phyloP scores from a whole-genome alignment of 2,329 filamentous ascomycete genomes.

The Fusarium nisikadoi region DNA sequence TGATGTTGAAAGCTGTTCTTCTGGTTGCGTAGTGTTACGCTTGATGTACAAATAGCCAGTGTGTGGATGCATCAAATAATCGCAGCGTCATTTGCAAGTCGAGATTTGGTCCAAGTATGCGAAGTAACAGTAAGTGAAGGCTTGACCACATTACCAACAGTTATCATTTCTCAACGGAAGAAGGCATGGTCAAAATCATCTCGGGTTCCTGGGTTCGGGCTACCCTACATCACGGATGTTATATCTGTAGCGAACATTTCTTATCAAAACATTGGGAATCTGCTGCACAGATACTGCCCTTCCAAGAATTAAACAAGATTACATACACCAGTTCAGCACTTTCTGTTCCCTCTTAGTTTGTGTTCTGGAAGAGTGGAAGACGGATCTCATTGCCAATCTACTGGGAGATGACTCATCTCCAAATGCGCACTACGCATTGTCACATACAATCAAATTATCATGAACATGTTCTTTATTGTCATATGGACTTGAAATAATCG shows the following conservation, averaged over 20 bases:
- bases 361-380: background rate
- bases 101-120: background rate
- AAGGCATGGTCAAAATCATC: background rate
- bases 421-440: fast-evolving
- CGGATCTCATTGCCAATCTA: fast-evolving
- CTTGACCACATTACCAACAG: too few relatives aligned
- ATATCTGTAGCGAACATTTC: background rate
- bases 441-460: background rate
- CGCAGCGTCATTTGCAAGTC: background rate
- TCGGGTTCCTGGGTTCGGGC: fast-evolving
- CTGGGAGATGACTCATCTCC: fast-evolving
- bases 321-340: background rate
- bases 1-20: background rate
- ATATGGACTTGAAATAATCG: background rate
- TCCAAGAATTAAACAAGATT: fast-evolving
- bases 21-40: background rate
- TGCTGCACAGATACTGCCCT: fast-evolving
- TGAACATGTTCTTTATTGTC: background rate
- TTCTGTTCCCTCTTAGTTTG: fast-evolving
- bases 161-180: background rate
- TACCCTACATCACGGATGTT: background rate
- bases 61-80: background rate
- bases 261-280: fast-evolving
- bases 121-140: background rate
- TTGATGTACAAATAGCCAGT: background rate